These are phyloP conservation scores for Tribonema minus DNA, from an alignment of 108 stramenopile species.

Conservation along the genomic window DNA sequence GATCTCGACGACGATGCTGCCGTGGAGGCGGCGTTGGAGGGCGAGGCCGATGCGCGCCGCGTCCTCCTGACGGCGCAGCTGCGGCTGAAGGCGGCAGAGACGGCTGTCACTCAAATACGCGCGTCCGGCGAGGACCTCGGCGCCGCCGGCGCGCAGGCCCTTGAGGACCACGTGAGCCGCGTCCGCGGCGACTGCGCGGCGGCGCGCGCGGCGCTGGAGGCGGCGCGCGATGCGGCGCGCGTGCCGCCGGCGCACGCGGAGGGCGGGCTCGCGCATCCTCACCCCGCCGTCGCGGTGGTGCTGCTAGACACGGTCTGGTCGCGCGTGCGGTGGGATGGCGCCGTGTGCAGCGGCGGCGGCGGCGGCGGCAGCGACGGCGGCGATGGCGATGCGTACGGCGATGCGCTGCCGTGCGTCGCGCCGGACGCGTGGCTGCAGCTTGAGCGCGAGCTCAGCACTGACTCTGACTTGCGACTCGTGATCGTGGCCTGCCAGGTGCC, in stretches of 20 bases:
- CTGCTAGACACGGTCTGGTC: constrained; percentile 17
- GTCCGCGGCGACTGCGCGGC: not conserved
- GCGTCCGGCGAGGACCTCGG: not conserved
- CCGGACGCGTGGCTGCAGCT: constrained; percentile 3
- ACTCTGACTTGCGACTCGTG: constrained; percentile 14
- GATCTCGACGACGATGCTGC: not conserved
- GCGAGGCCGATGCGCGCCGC: not conserved
- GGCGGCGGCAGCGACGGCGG: not conserved
- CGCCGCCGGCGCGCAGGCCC: not conserved
- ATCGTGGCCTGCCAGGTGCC: constrained; percentile 17
- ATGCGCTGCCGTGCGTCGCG: not conserved
- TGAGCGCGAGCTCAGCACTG: not conserved
- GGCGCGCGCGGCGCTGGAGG: not conserved
- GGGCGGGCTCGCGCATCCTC: constrained; percentile 3
- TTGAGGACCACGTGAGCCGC: not conserved
- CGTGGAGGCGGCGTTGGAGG: not conserved
- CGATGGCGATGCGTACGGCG: not conserved
- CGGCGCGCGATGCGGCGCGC: not conserved
- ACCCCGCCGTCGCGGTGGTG: not conserved
- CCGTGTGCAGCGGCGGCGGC: too few relatives aligned
- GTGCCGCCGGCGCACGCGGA: not conserved
- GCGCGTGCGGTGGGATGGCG: constrained; percentile 13
- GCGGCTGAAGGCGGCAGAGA: not conserved
- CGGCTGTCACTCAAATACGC: not conserved
- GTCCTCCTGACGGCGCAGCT: not conserved